These are phyloP conservation scores for Wickerhamiella kurtzmanii DNA, from an alignment of 805 yeast genomes.

Conservation along the genomic window DNA sequence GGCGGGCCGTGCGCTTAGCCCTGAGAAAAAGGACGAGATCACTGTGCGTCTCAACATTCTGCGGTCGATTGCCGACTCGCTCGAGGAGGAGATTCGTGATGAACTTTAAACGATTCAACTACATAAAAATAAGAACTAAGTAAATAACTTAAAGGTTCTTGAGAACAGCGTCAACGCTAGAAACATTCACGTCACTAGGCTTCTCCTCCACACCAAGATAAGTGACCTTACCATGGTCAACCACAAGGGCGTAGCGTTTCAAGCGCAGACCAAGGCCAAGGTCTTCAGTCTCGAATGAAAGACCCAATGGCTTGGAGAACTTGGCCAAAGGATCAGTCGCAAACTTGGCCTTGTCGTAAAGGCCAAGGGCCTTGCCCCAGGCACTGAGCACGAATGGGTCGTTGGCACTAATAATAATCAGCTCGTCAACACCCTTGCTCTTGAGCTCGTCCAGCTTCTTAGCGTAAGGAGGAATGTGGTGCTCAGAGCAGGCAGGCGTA, in stretches of 20 bases:
- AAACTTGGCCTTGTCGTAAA: slow-evolving; percentile 32
- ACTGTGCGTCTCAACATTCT: slow-evolving; percentile 40
- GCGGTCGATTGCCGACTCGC: slow-evolving; percentile 4
- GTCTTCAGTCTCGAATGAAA: slow-evolving; percentile 39
- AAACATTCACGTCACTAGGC: slow-evolving; percentile 31
- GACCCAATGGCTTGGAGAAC: slow-evolving; percentile 49
- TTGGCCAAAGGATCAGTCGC: slow-evolving; percentile 53
- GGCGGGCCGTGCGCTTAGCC: slow-evolving; percentile 26
- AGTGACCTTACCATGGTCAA: slow-evolving; percentile 42
- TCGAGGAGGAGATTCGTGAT: slow-evolving; percentile 9
- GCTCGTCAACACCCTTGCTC: slow-evolving; percentile 47
- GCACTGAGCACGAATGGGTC: slow-evolving; percentile 61
- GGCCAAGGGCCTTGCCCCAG: slow-evolving; percentile 41
- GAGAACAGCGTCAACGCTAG: slow-evolving; percentile 34
- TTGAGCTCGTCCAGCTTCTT: slow-evolving; percentile 36
- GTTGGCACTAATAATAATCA: slow-evolving; percentile 52
- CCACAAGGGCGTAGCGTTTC: slow-evolving; percentile 58
- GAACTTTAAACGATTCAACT: slow-evolving; percentile 18
- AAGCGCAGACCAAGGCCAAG: slow-evolving; percentile 47
- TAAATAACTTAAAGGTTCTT: slow-evolving; percentile 23
- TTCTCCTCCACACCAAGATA: slow-evolving; percentile 39
- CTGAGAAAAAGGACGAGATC: slow-evolving; percentile 38
- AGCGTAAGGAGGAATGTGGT: slow-evolving; percentile 59
- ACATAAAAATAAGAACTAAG: neutral
- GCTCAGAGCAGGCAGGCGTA: slow-evolving; percentile 66